These are phyloP conservation scores for Saccharomycopsis amapae DNA, from an alignment of 805 yeast genomes.

Conservation along the genomic window DNA sequence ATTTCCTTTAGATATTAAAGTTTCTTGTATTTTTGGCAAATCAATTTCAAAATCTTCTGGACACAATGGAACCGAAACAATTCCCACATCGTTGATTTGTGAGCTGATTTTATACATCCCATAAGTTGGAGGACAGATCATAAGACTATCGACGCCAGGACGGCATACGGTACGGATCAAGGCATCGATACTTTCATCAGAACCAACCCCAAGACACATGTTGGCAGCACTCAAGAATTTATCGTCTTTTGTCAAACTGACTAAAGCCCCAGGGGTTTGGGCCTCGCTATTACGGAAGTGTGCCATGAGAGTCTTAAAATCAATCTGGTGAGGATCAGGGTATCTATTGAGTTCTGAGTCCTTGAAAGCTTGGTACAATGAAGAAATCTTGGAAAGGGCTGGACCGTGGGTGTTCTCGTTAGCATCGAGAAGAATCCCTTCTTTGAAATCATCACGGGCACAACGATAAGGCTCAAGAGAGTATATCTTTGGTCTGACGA, in stretches of 20 bases:
- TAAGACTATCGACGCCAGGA: constrained; percentile 76
- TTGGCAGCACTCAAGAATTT: constrained; percentile 49
- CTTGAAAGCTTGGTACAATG: neutral
- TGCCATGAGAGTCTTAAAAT: constrained; percentile 64
- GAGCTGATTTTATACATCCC: constrained; percentile 96
- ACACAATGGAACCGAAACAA: constrained; percentile 67
- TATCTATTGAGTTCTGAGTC: constrained; percentile 66
- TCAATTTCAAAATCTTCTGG: constrained; percentile 60
- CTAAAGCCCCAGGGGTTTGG: constrained; percentile 15
- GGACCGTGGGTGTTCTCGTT: constrained; percentile 96
- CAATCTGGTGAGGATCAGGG: constrained; percentile 93
- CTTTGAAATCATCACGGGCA: constrained; percentile 91
- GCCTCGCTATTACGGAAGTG: constrained; percentile 57
- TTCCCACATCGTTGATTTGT: constrained; percentile 76
- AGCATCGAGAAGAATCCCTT: constrained; percentile 86
- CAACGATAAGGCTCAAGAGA: constrained; percentile 87
- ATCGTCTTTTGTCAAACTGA: constrained; percentile 24
- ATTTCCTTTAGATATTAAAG: constrained; percentile 44
- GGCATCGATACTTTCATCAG: constrained; percentile 92
- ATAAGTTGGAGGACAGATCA: constrained; percentile 91
- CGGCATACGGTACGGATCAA: constrained; percentile 74
- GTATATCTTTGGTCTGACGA: constrained; percentile 81
- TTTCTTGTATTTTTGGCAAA: constrained; percentile 44
- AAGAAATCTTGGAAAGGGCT: constrained; percentile 41
- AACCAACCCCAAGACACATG: constrained; percentile 91